Percentiles rank a stretch among this genome's conserved stretches.
These are phyloP conservation scores for Myriosclerotinia scirpicola DNA, from an alignment of 2,329 filamentous ascomycete genomes.

Conservation along the genomic window DNA sequence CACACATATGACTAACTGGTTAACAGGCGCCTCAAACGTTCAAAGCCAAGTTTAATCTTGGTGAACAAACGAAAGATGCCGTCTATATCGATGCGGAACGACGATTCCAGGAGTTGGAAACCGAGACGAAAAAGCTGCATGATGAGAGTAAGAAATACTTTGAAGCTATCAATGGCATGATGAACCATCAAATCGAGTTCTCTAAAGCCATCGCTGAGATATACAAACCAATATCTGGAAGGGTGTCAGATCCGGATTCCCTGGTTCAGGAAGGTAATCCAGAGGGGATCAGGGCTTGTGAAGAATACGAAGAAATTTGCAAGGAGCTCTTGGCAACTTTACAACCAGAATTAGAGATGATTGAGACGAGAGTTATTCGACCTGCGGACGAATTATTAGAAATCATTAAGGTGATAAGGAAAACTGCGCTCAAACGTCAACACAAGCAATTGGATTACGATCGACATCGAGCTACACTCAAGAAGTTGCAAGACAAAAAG, in stretches of 20 bases:
- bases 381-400: constrained; percentile 92
- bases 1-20: constrained; percentile 29
- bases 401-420: constrained; percentile 93
- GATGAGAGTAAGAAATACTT: constrained; percentile 98
- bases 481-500: constrained; percentile 97
- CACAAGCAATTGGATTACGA: constrained; percentile 98
- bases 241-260: constrained; percentile 88
- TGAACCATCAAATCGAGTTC: constrained; percentile 96
- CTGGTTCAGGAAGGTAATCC: constrained; percentile 80
- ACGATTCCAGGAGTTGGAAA: constrained; percentile 90
- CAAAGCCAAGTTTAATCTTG: constrained; percentile 90
- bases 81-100: constrained; percentile 94
- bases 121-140: constrained; percentile 93
- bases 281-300: constrained; percentile 91
- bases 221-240: constrained; percentile 96
- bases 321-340: constrained; percentile 86
- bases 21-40: constrained; percentile 81
- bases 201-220: constrained; percentile 94
- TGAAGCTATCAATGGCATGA: constrained; percentile 96
- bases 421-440: constrained; percentile 83
- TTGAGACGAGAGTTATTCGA: constrained; percentile 84
- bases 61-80: constrained; percentile 91
- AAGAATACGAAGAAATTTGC: constrained; percentile 92
- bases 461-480: constrained; percentile 75
- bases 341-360: constrained; percentile 94